Evolutionary conservation across 2,329 filamentous ascomycete genomes (phyloP), one percentile per base, ranked within the genome.

Genomic region (Penicillium sp.): DNA sequence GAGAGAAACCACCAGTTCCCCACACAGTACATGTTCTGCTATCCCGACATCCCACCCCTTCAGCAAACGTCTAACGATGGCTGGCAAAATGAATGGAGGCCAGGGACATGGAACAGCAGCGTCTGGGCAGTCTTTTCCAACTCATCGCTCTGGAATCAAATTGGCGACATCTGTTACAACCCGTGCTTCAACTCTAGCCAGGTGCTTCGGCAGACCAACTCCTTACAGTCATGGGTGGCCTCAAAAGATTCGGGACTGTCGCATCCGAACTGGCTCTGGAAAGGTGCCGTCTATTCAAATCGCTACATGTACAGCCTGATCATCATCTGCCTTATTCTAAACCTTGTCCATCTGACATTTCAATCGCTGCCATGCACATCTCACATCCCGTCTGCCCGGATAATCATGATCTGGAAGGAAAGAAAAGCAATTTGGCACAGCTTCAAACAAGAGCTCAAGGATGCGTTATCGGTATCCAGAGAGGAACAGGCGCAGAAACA

Each of bases 1-100:
- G 50, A 52, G 1, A 50, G 35, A 6, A 22, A 50, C 9, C 45
- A 49, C 9, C 50, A 57, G 6, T 53, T 40, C 1, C 52, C 59
- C 0, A 44, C 28, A 1, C 64, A 66, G 37, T 66, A 62, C 50
- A 62, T 61, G 49, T 66, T 66, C 48, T 66, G 64, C 40, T 62
- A 57, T 35, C 59, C 63, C 2, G 54, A 54, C 13, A 16, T 63
- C 1, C 51, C 58, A 4, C 61, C 64, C 8, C 44, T 39, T n/a
- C 22, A 50, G 2, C 39, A 50, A 9, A 50, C 54, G 1, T 52
- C 52, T 3, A 63, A 40, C 23, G 60, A 66, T 36, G 62, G 62
- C 2, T 66, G 63, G 61, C 52, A 61, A 13, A 5, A 27, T 7
- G 49, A 50, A 4, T 58, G 55, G 50, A 54, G 56, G n/a, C 55